Percentiles rank a stretch among this genome's conserved stretches.
These are phyloP conservation scores for Otatea glauca DNA, from an alignment of 176 grass and related monocot genomes.

Conservation along the genomic window DNA sequence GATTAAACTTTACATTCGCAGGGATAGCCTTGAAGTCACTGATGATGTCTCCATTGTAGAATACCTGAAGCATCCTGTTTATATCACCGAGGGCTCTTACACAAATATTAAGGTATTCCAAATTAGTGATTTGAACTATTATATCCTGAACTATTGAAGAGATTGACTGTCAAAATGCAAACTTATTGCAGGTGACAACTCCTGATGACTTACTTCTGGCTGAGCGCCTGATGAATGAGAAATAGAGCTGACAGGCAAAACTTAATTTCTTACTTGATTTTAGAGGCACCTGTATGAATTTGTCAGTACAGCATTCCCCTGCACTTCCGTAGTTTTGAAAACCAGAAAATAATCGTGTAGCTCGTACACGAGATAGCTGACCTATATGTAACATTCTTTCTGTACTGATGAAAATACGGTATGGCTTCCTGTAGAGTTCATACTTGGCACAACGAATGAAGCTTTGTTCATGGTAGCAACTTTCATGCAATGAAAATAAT, in stretches of 20 bases:
- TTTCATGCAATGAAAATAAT: constrained; percentile 10
- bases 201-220: constrained; percentile 92
- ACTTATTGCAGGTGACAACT: constrained; percentile 78
- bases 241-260: not conserved
- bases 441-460: not conserved
- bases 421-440: not conserved
- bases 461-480: not conserved
- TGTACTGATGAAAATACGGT: not conserved
- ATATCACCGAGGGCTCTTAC: constrained; percentile 91
- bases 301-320: constrained; percentile 14
- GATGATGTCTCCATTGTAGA: constrained; percentile 98
- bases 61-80: constrained; percentile 86
- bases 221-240: constrained; percentile 78
- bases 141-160: constrained; percentile 18
- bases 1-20: constrained; percentile 38
- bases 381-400: constrained; percentile 30
- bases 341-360: constrained; percentile 9
- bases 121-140: not conserved
- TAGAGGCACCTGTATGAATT: constrained; percentile 8
- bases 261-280: constrained; percentile 24
- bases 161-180: constrained; percentile 6
- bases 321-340: constrained; percentile 24
- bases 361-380: constrained; percentile 9
- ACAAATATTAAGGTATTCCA: constrained; percentile 92
- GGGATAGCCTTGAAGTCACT: constrained; percentile 88